These are phyloP conservation scores for Vaccinium corymbosum DNA, from an alignment of 148 eudicot species.

Conservation along the genomic window DNA sequence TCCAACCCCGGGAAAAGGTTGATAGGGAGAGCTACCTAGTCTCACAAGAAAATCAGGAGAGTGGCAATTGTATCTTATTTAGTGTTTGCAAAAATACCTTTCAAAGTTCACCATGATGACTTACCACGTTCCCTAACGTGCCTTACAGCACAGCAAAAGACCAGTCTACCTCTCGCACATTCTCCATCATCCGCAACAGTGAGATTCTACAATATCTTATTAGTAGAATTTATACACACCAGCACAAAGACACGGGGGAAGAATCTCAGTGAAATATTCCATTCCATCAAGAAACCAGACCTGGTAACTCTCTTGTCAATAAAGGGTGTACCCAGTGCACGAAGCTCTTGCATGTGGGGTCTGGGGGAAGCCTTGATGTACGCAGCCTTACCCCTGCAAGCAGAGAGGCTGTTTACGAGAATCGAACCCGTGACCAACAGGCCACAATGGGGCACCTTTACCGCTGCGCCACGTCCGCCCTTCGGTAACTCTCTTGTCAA, in stretches of 20 bases:
- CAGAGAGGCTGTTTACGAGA: no score
- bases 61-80: not conserved
- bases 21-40: not conserved
- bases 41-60: not conserved
- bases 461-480: no score
- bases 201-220: not conserved
- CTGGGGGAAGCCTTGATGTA: no score
- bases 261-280: not conserved
- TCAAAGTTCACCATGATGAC: not conserved
- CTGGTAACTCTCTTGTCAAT: not conserved
- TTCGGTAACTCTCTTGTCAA: not conserved
- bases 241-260: not conserved
- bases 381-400: no score
- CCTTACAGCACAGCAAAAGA: not conserved
- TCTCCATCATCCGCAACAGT: not conserved
- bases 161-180: not conserved
- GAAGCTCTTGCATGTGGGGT: no score
- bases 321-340: no score
- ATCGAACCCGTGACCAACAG: no score
- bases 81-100: not conserved
- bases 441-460: no score
- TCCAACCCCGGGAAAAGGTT: not conserved
- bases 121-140: not conserved
- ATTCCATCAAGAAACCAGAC: not conserved
- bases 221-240: not conserved